Evolutionary conservation across 768 basidiomycete species (phyloP).

Genomic region (Suillus weaverae): DNA sequence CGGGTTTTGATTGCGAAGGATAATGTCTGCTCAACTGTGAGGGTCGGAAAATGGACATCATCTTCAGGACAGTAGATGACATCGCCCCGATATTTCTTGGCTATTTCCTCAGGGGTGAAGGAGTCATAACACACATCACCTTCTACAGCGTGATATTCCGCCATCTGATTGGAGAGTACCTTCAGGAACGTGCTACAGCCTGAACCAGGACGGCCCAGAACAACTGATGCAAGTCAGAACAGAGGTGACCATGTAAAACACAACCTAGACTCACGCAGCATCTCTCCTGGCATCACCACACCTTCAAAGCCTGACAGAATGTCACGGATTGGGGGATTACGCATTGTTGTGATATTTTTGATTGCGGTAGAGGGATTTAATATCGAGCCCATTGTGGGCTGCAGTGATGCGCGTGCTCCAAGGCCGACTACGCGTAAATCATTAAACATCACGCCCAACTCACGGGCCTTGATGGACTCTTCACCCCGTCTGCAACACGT

Average conservation of each 20-base stretch:
- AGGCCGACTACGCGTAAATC: slow-evolving; percentile 60
- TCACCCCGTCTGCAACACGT: slow-evolving; percentile 41
- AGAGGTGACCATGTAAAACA: background rate
- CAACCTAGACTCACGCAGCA: slow-evolving; percentile 54
- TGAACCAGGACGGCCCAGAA: slow-evolving; percentile 81
- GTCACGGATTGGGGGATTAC: slow-evolving; percentile 62
- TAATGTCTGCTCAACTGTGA: slow-evolving; percentile 80
- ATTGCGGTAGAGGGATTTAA: slow-evolving; percentile 53
- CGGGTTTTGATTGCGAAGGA: slow-evolving; percentile 71
- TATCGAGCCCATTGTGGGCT: slow-evolving; percentile 61
- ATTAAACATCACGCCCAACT: slow-evolving; percentile 62
- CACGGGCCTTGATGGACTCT: slow-evolving; percentile 49
- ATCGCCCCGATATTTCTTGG: slow-evolving; percentile 74
- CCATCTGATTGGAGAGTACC: slow-evolving; percentile 71
- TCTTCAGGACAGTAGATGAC: slow-evolving; percentile 62
- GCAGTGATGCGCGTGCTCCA: slow-evolving; percentile 54
- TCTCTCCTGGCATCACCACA: slow-evolving; percentile 60
- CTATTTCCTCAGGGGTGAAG: slow-evolving; percentile 74
- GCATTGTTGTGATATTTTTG: slow-evolving; percentile 41
- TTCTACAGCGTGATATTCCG: slow-evolving; percentile 61
- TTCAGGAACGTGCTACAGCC: slow-evolving; percentile 88
- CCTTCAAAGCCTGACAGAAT: slow-evolving; percentile 58
- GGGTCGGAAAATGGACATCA: slow-evolving; percentile 79
- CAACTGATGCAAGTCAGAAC: slow-evolving; percentile 46
- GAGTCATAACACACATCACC: slow-evolving; percentile 86